A percentile compares a stretch with the other conserved stretches of the same genome.
Conservation (phyloP, 2,329 filamentous ascomycete genomes). For the Calonectria pseudoreteaudii region DNA sequence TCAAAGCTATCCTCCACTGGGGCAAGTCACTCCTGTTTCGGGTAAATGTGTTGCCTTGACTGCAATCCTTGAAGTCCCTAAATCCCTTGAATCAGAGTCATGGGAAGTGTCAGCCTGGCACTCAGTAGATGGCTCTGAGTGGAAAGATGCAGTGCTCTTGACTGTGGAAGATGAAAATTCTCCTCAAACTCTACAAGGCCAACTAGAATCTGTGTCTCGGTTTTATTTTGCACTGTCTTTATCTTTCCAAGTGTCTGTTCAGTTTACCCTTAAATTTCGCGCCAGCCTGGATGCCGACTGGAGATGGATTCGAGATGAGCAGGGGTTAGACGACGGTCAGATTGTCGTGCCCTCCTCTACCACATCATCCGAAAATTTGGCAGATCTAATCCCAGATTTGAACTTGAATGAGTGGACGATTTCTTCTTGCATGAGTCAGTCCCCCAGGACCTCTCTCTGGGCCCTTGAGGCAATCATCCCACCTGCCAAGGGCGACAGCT, state of each 20-base stretch:
- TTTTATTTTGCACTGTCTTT: slow-evolving; percentile 69
- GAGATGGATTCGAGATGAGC: slow-evolving; percentile 78
- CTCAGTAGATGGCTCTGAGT: slow-evolving; percentile 64
- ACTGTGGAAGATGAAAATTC: slow-evolving; percentile 36
- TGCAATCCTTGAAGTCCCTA: slow-evolving; percentile 76
- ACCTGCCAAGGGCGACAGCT: slow-evolving; percentile 67
- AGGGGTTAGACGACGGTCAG: slow-evolving; percentile 73
- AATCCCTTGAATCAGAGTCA: slow-evolving; percentile 61
- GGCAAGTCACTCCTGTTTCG: slow-evolving; percentile 75
- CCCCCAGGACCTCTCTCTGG: slow-evolving; percentile 78
- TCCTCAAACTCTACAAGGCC: slow-evolving; percentile 65
- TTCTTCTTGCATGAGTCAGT: slow-evolving; percentile 70
- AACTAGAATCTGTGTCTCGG: slow-evolving; percentile 39
- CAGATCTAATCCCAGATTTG: slow-evolving; percentile 68
- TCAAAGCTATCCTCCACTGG: slow-evolving; percentile 76
- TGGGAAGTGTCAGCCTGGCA: slow-evolving; percentile 86
- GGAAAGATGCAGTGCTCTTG: slow-evolving; percentile 64
- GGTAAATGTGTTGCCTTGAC: slow-evolving; percentile 67
- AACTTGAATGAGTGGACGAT: slow-evolving; percentile 65
- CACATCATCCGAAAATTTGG: slow-evolving; percentile 55
- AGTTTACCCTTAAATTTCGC: slow-evolving; percentile 80
- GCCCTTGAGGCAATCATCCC: slow-evolving; percentile 69
- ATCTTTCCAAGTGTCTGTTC: slow-evolving; percentile 59
- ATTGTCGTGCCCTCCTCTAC: slow-evolving; percentile 57
- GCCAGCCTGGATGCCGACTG: slow-evolving; percentile 64